phyloP scores from a whole-genome alignment of 352 stramenopile species.

The Phytophthora europaea region DNA sequence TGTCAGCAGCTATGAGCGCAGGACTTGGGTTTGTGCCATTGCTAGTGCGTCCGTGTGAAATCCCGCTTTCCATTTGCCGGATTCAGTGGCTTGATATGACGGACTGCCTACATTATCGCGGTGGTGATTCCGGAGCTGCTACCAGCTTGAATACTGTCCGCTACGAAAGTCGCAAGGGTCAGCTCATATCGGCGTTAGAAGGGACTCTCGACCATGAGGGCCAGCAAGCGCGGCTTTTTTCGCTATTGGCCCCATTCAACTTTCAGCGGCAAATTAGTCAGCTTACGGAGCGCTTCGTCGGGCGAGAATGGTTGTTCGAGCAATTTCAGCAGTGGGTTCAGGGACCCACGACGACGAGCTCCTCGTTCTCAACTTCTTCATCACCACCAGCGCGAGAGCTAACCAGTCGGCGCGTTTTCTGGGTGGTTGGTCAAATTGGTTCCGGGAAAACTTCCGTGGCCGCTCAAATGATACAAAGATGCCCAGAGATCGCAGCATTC shows the following conservation, averaged over 20 bases:
- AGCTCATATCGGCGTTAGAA: slow-evolving; percentile 64
- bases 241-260: slow-evolving; percentile 69
- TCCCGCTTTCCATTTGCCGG: slow-evolving; percentile 82
- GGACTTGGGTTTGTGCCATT: slow-evolving; percentile 78
- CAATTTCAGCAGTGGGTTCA: slow-evolving; percentile 63
- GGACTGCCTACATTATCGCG: slow-evolving; percentile 68
- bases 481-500: slow-evolving; percentile 78
- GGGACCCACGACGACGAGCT: slow-evolving; percentile 5
- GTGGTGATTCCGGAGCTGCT: not conserved
- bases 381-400: slow-evolving; percentile 7
- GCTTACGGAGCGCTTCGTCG: slow-evolving; percentile 66
- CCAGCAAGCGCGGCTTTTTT: slow-evolving; percentile 75
- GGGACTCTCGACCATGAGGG: slow-evolving; percentile 81
- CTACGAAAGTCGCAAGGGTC: slow-evolving; percentile 59
- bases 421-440: slow-evolving; percentile 77
- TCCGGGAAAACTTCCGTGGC: slow-evolving; percentile 74
- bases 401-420: slow-evolving; percentile 61
- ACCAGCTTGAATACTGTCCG: slow-evolving; percentile 58
- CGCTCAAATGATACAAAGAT: slow-evolving; percentile 70
- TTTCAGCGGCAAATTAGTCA: slow-evolving; percentile 86
- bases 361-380: not conserved
- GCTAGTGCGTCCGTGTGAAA: slow-evolving; percentile 79
- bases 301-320: slow-evolving; percentile 72
- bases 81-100: slow-evolving; percentile 87
- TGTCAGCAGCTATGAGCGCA: slow-evolving; percentile 74